Evolutionary conservation across 352 stramenopile species (phyloP), one percentile per base, ranked within the genome.

Genomic region (Globisporangium nunn): DNA sequence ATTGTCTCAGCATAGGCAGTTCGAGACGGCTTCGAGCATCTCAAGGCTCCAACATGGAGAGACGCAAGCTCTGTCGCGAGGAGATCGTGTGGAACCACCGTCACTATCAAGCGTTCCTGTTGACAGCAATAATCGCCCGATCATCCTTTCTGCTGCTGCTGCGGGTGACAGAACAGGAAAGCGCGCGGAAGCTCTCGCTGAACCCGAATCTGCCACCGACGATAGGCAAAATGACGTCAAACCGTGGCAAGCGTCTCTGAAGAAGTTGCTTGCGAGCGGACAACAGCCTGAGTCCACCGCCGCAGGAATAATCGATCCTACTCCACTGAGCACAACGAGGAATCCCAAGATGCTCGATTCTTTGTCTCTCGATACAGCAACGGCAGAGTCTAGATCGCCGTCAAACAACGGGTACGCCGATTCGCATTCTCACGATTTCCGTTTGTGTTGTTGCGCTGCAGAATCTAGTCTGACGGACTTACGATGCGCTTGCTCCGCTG

Each of bases 181-280:
- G 52, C n/a, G 6, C 18, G 11, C 15, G 4, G 18, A n/a, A 4
- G 4, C 40, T n/a, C n/a, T 31, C 18, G 30, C 8, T 4, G 40
- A 15, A 40, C 29, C 14, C 29, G 33, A 17, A 40, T 3, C 35
- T 28, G 18, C 35, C 37, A 47, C n/a, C 3, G 17, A n/a, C 30
- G 15, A 41, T 33, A 23, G 23, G 0, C 29, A 6, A 23, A 56
- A 14, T 17, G 37, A 2, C 28, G 46, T 12, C 17, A 49, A 74
- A 28, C 57, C 77, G 17, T 90, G 78, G 77, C 80, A 88, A 31
- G 61, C 53, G 7, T 85, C 74, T 0, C 59, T 90, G 2, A 88
- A 85, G 58, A 72, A 79, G 48, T 66, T 85, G 31, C 66, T 88
- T 0, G 75, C 72, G 0, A 67, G 74, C 46, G 75, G 75, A 0